phyloP scores from a whole-genome alignment of 768 basidiomycete species.

The Psilocybe tampanensis region DNA sequence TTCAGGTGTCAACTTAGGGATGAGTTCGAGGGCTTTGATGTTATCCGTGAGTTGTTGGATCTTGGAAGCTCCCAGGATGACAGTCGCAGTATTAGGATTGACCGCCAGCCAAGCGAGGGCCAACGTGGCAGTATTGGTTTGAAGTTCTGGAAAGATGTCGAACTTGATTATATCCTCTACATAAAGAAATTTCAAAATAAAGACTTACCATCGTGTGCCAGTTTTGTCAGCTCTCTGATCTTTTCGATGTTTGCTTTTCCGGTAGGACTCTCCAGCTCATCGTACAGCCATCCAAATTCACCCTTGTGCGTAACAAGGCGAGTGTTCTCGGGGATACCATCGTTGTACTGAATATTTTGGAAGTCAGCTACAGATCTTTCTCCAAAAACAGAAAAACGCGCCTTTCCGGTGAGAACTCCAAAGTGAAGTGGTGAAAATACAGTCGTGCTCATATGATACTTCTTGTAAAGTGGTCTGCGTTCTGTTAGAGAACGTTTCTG shows the following conservation, averaged over 20 bases:
- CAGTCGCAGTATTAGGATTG: slow-evolving; percentile 66
- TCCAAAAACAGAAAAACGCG: background rate
- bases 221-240: slow-evolving; percentile 62
- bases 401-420: slow-evolving; percentile 81
- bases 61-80: slow-evolving; percentile 68
- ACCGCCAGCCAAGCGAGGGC: slow-evolving; percentile 77
- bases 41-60: slow-evolving; percentile 67
- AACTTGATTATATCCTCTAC: background rate
- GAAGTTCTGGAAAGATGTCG: slow-evolving; percentile 43
- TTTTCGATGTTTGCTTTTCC: slow-evolving; percentile 73
- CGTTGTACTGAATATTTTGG: slow-evolving; percentile 56
- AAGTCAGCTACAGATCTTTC: background rate
- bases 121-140: slow-evolving; percentile 60
- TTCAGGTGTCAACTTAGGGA: slow-evolving; percentile 71
- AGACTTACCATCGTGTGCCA: slow-evolving; percentile 60
- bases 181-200: background rate
- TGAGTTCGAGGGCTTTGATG: slow-evolving; percentile 68
- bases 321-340: slow-evolving; percentile 73
- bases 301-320: slow-evolving; percentile 58
- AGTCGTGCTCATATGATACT: slow-evolving; percentile 69
- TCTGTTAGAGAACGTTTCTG: background rate
- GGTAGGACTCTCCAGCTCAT: slow-evolving; percentile 44
- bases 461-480: slow-evolving; percentile 61
- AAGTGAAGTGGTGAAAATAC: slow-evolving; percentile 73
- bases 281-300: slow-evolving; percentile 46